Evolutionary conservation across 2,329 filamentous ascomycete species (phyloP).

Genomic region (Pyrenochaeta sp.): DNA sequence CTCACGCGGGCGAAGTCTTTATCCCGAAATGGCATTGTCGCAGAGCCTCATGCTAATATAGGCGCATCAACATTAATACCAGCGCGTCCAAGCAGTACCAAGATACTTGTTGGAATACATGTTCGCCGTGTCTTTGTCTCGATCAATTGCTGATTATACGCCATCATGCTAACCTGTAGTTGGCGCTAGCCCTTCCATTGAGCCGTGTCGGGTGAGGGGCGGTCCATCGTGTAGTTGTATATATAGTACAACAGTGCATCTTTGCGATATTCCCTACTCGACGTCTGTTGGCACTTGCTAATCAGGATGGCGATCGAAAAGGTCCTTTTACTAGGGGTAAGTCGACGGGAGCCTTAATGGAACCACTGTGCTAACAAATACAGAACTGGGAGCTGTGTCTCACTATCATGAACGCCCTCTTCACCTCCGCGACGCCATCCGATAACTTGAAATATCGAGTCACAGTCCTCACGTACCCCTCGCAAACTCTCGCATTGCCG

Average conservation of each 20-base stretch:
- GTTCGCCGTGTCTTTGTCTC: not conserved
- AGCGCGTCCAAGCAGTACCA: slow-evolving; percentile 5
- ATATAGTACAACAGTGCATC: not conserved
- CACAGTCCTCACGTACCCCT: slow-evolving; percentile 37
- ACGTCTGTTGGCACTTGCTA: not conserved
- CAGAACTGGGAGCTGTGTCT: slow-evolving; percentile 37
- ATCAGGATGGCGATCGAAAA: slow-evolving; percentile 29
- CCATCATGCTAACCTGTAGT: slow-evolving; percentile 12
- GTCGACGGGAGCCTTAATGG: not conserved
- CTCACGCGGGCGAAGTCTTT: slow-evolving; percentile 4
- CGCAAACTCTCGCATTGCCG: slow-evolving; percentile 30
- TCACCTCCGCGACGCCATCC: slow-evolving; percentile 5
- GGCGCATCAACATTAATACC: slow-evolving; percentile 26
- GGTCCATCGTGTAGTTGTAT: slow-evolving; percentile 5
- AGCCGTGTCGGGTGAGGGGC: slow-evolving; percentile 24
- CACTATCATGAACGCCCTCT: slow-evolving; percentile 35
- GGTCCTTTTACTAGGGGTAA: slow-evolving; percentile 38
- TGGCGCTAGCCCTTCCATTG: slow-evolving; percentile 29
- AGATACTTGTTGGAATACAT: slow-evolving; percentile 3
- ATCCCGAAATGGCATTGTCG: slow-evolving; percentile 15
- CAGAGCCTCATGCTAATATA: slow-evolving; percentile 29
- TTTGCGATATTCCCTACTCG: not conserved
- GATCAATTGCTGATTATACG: slow-evolving; percentile 11
- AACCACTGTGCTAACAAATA: slow-evolving; percentile 9
- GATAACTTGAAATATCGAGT: slow-evolving; percentile 17